phyloP scores from a whole-genome alignment of 163 green algal species.

The Coccomyxa subellipsoidea region DNA sequence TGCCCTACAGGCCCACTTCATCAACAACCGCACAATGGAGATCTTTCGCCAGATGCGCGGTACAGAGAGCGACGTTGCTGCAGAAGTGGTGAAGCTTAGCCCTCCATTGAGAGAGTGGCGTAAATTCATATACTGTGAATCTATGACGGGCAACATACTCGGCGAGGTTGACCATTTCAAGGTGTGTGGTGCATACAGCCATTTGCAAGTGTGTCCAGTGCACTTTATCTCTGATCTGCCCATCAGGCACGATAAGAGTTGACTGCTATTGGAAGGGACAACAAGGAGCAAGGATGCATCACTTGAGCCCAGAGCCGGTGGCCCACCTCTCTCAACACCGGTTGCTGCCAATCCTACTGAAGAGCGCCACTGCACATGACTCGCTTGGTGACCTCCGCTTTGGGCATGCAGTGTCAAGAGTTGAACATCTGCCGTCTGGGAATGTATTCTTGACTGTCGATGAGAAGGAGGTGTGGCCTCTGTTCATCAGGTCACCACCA shows the following conservation, averaged over 20 bases:
- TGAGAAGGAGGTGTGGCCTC: not conserved
- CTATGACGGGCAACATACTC: constrained; percentile 45
- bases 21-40: constrained; percentile 92
- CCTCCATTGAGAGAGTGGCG: constrained; percentile 82
- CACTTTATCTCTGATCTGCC: too few species aligned
- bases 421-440: constrained; percentile 1
- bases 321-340: constrained; percentile 83
- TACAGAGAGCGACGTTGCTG: constrained; percentile 26
- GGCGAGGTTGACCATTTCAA: constrained; percentile 86
- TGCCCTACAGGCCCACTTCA: constrained; percentile 74
- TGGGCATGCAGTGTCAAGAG: constrained; percentile 15
- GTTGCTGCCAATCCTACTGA: constrained; percentile 75
- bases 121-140: constrained; percentile 75
- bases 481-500: too few species aligned
- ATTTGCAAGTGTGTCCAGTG: too few species aligned
- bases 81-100: constrained; percentile 36
- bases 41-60: constrained; percentile 35
- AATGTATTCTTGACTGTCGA: constrained; percentile 4
- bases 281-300: constrained; percentile 21
- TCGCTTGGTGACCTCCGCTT: constrained; percentile 23
- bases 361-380: constrained; percentile 21
- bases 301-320: constrained; percentile 65
- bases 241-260: not conserved
- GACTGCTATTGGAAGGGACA: constrained; percentile 30
- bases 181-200: constrained; percentile 33